Conservation (phyloP, 192 early-diverging fungal species). For the Backusella luteola region DNA sequence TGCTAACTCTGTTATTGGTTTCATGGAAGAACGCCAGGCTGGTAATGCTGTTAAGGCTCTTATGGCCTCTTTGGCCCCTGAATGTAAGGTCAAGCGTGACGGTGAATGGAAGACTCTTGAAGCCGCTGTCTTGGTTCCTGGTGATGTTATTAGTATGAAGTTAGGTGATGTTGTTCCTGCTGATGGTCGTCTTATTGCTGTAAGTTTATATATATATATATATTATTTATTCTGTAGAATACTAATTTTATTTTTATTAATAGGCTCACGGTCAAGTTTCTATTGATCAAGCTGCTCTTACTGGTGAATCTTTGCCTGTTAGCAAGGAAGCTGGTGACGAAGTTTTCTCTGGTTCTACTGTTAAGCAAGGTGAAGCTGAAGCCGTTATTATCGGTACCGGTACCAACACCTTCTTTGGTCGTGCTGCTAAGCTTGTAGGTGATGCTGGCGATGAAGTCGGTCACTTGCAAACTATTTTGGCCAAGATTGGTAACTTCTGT, state of each 20-base stretch:
- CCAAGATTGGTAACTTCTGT: constrained; percentile 76
- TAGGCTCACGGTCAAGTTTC: constrained; percentile 49
- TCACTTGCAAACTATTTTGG: constrained; percentile 70
- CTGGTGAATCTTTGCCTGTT: constrained; percentile 71
- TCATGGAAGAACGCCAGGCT: constrained; percentile 84
- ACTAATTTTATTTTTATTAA: neutral
- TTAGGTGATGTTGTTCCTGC: constrained; percentile 89
- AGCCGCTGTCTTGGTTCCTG: constrained; percentile 75
- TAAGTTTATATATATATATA: constrained; percentile 27
- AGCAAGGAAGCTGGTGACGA: constrained; percentile 69
- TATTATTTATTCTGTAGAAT: neutral
- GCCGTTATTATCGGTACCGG: constrained; percentile 77
- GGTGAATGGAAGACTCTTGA: constrained; percentile 77
- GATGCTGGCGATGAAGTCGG: constrained; percentile 70
- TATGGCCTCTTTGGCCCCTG: constrained; percentile 84
- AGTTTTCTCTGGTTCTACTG: constrained; percentile 74
- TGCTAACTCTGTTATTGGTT: constrained; percentile 85
- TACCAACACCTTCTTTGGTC: constrained; percentile 80
- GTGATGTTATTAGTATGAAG: constrained; percentile 83
- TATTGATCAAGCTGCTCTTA: constrained; percentile 69
- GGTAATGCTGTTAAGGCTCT: constrained; percentile 90
- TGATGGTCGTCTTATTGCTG: constrained; percentile 78
- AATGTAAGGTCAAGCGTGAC: constrained; percentile 85
- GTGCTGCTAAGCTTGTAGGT: constrained; percentile 73
- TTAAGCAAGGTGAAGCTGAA: constrained; percentile 78